Evolutionary conservation across 2,329 filamentous ascomycete genomes (phyloP).

Genomic region (Gremmenia infestans): DNA sequence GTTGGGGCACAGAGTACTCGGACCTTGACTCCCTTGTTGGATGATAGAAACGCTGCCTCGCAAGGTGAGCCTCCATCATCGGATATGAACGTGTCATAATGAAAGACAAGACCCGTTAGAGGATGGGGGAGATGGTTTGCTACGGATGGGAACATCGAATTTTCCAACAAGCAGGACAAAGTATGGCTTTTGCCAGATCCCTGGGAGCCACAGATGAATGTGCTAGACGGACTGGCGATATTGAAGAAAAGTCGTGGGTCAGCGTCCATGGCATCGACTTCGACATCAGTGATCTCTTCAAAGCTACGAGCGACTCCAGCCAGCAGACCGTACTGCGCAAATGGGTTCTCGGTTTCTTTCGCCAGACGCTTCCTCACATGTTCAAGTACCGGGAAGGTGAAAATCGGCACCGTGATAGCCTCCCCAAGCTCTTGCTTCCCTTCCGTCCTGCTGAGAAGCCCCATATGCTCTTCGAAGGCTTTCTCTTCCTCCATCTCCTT

Average conservation of each 20-base stretch:
- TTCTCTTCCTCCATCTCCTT: neutral
- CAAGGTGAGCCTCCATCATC: constrained; percentile 35
- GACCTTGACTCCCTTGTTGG: constrained; percentile 40
- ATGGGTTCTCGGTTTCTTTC: neutral
- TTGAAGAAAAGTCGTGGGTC: constrained; percentile 43
- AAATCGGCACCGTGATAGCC: constrained; percentile 15
- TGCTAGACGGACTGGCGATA: constrained; percentile 49
- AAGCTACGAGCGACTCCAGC: constrained; percentile 10
- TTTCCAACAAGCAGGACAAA: constrained; percentile 50
- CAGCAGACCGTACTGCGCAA: constrained; percentile 26
- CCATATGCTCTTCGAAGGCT: neutral
- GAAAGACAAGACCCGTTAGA: constrained; percentile 49
- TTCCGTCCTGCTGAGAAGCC: neutral
- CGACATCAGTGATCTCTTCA: neutral
- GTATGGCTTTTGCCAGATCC: constrained; percentile 60
- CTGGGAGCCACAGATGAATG: constrained; percentile 60
- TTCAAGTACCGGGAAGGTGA: constrained; percentile 18
- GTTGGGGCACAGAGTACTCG: constrained; percentile 47
- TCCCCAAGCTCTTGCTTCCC: constrained; percentile 3
- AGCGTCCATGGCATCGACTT: neutral
- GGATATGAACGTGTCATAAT: constrained; percentile 46
- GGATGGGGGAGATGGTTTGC: constrained; percentile 42
- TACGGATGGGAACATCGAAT: constrained; percentile 35
- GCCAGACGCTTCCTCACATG: neutral
- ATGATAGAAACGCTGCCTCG: constrained; percentile 52